phyloP scores from a whole-genome alignment of 108 stramenopile genomes.

The Phaeodactylum tricornutum region DNA sequence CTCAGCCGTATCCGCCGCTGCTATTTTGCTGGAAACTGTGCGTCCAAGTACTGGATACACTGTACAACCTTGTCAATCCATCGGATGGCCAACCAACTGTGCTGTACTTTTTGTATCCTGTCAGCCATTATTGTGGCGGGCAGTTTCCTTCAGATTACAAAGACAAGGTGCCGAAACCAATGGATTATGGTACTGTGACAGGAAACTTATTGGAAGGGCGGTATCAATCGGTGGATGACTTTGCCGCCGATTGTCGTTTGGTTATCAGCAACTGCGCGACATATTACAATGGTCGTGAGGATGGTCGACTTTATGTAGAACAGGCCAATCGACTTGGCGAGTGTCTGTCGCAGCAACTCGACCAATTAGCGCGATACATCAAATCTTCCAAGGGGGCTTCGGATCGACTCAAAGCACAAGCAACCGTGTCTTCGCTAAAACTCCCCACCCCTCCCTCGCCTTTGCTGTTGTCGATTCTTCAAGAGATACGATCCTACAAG shows the following conservation, averaged over 20 bases:
- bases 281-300: slow-evolving; percentile 48
- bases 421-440: slow-evolving; percentile 15
- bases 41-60: slow-evolving; percentile 41
- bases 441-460: slow-evolving; percentile 48
- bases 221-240: slow-evolving; percentile 38
- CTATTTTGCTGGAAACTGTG: slow-evolving; percentile 78
- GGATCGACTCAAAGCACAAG: slow-evolving; percentile 19
- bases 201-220: slow-evolving; percentile 55
- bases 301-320: slow-evolving; percentile 43
- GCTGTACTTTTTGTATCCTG: slow-evolving; percentile 69
- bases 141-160: slow-evolving; percentile 57
- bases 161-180: slow-evolving; percentile 50
- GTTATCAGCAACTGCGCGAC: slow-evolving; percentile 57
- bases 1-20: slow-evolving; percentile 37
- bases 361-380: slow-evolving; percentile 38
- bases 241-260: slow-evolving; percentile 59
- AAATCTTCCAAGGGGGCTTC: slow-evolving; percentile 29
- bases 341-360: slow-evolving; percentile 40
- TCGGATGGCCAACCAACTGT: slow-evolving; percentile 58
- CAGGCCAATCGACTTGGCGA: slow-evolving; percentile 51
- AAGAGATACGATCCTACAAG: slow-evolving; percentile 41
- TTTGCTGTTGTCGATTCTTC: slow-evolving; percentile 40
- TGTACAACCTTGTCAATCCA: slow-evolving; percentile 57
- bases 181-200: slow-evolving; percentile 70
- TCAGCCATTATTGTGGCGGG: slow-evolving; percentile 55